Evolutionary conservation across 129 eudicot genomes (phyloP), one percentile per base, ranked within the genome.

Genomic region (Solidago caesia): DNA sequence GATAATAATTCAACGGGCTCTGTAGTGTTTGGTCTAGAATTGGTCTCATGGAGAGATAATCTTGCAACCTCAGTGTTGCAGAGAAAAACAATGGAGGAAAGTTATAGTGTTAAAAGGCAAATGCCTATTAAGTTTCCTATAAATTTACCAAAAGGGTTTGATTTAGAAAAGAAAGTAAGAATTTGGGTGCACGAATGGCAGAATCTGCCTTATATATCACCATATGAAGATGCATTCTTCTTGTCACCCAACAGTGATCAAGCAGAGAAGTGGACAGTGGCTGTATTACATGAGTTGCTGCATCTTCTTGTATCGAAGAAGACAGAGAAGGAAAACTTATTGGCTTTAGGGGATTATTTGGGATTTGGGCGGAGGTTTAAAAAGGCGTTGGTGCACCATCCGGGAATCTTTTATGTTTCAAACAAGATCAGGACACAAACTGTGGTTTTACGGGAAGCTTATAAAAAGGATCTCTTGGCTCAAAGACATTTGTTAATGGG

Each of bases 401-500:
- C 97, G 0, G 99, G 97, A 21, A 88, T 88, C 26, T 94, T 91
- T 80, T 94, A 90, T 51, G 78, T 88, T 78, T 94, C 99, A 5
- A 94, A 94, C 78, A 91, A 94, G 84, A 83, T 91, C 45, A 88
- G 97, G 74, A 94, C 93, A 2, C 97, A 94, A 82, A 94, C 98
- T 7, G 93, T 91, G 69, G 91, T 94, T 46, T 83, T 90, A 66
- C 80, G 96, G 79, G 96, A 94, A 84, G 99, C 85, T 0, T 94
- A 82, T 79, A 85, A 69, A 64, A 90, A 87, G 76, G 87, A 89
- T 60, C 42, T 84, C 2, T 53, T 94, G 82, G 52, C 82, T 58
- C 91, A 87, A 39, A 85, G 83, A 76, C 89, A 91, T 77, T 86
- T 86, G 21, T 75, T 94, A 69, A 84, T 91, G 90, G 91, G 83